Percentiles rank a stretch among this genome's conserved stretches.
These are phyloP conservation scores for Umbelopsis sp. DNA, from an alignment of 371 early-diverging fungal species.

Conservation along the genomic window DNA sequence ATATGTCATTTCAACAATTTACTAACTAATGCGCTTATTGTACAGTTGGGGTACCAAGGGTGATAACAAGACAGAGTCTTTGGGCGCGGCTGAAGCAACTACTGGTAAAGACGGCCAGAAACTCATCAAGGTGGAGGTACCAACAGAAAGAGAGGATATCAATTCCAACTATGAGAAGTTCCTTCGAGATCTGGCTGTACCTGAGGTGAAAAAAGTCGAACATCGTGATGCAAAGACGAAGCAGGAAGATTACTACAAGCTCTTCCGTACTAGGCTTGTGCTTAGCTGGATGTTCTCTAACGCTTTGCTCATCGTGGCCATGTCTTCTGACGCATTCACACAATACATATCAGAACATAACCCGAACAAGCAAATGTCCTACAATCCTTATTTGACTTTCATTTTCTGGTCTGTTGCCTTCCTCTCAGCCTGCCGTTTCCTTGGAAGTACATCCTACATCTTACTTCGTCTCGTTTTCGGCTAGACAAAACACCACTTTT, in stretches of 20 bases:
- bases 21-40: slow-evolving; percentile 24
- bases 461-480: slow-evolving; percentile 11
- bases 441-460: slow-evolving; percentile 58
- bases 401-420: slow-evolving; percentile 88
- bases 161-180: slow-evolving; percentile 76
- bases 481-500: not conserved
- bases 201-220: slow-evolving; percentile 43
- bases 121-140: slow-evolving; percentile 71
- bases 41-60: slow-evolving; percentile 93
- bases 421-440: slow-evolving; percentile 74
- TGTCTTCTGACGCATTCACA: slow-evolving; percentile 57
- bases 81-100: slow-evolving; percentile 47
- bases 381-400: slow-evolving; percentile 69
- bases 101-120: slow-evolving; percentile 47
- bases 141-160: slow-evolving; percentile 67
- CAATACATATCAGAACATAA: slow-evolving; percentile 32
- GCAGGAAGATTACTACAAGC: slow-evolving; percentile 85
- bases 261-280: slow-evolving; percentile 83
- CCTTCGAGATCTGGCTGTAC: slow-evolving; percentile 48
- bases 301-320: slow-evolving; percentile 72
- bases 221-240: slow-evolving; percentile 77
- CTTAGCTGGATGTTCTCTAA: slow-evolving; percentile 88
- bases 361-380: slow-evolving; percentile 16
- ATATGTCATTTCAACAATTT: not conserved
- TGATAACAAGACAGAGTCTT: slow-evolving; percentile 61